Evolutionary conservation across 805 yeast species (phyloP), one percentile per base, ranked within the genome.

Genomic region (Saccharomycopsis vini): DNA sequence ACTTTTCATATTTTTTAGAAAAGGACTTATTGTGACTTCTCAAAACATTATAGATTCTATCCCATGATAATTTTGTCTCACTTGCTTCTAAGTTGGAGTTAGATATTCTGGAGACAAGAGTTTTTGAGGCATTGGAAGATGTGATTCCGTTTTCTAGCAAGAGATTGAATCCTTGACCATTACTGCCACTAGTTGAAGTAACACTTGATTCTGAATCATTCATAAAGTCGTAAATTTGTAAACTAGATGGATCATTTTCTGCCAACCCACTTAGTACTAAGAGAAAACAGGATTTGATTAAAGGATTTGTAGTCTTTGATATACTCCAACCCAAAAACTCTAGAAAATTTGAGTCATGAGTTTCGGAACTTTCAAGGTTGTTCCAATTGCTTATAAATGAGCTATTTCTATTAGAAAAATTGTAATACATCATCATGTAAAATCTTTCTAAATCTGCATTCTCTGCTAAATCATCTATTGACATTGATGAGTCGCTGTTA

Each of bases 261-360:
- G 36, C 33, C 23, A 44, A 66, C 4, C 92, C 80, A 2, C 94
- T 79, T 45, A 90, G 66, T 70, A 90, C 73, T 45, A 86, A 69
- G 51, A 89, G 77, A 54, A 81, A 87, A 0, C 95, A 75, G 0
- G 97, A 82, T 41, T 86, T 75, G 65, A 88, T 85, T 39, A 87
- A 66, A 7, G 90, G 80, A 37, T 47, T 13, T 86, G 86, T 49
- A 79, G 87, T 54, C 84, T 79, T 47, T 76, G 77, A 15, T 2
- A 92, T 69, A 0, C 95, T 94, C 97, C 97, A 92, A 44, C 75
- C 75, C 33, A 90, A 67, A 52, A 92, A 89, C 0, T 95, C 97
- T 55, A 75, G 70, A 2, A 86, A 67, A 45, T 79, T 78, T 12
- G 81, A 73, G 12, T 30, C 35, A 19, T 24, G 18, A 13, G 15